A percentile compares a stretch with the other conserved stretches of the same genome.
Evolutionary conservation across 2,329 filamentous ascomycete genomes (phyloP).

Genomic region (Endocalyx cinctus): DNA sequence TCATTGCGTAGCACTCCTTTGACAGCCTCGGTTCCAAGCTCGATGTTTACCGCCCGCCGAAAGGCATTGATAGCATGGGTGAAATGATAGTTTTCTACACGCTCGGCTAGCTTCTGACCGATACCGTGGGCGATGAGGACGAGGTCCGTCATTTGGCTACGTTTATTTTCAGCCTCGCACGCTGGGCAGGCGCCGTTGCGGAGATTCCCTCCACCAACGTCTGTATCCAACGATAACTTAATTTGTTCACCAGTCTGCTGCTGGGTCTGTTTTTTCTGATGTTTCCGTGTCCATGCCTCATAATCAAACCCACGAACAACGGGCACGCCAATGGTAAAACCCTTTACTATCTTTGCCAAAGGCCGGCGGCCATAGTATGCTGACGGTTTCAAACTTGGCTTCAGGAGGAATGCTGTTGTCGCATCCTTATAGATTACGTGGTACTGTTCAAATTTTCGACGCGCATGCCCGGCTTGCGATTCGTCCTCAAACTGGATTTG

Average conservation of each 20-base stretch:
- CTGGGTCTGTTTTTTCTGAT: conserved; percentile 42
- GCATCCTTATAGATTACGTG: conserved; percentile 84
- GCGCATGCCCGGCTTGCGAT: conserved; percentile 38
- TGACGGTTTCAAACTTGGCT: conserved; percentile 79
- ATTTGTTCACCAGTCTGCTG: conserved; percentile 21
- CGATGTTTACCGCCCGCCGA: conserved; percentile 77
- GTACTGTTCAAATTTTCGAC: conserved; percentile 63
- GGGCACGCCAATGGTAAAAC: conserved; percentile 73
- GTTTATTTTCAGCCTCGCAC: conserved; percentile 59
- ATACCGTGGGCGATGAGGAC: conserved; percentile 93
- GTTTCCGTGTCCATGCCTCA: conserved; percentile 67
- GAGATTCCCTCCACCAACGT: conserved; percentile 20
- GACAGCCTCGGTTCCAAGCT: conserved; percentile 71
- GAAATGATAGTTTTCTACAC: conserved; percentile 95
- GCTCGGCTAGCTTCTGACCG: conserved; percentile 90
- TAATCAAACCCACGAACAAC: conserved; percentile 89
- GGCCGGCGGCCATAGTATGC: conserved; percentile 79
- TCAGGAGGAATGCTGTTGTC: conserved; percentile 75
- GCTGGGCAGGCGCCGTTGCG: conserved; percentile 41
- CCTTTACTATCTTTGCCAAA: conserved; percentile 78
- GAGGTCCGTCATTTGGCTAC: conserved; percentile 75
- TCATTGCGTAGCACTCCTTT: conserved; percentile 68
- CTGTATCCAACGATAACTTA: conserved; percentile 18
- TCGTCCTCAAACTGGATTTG: conserved; percentile 31
- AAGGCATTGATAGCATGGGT: conserved; percentile 94